Base-by-base conservation (phyloP, 116 monocot genomes). In the Trichopus zeylanicus region DNA sequence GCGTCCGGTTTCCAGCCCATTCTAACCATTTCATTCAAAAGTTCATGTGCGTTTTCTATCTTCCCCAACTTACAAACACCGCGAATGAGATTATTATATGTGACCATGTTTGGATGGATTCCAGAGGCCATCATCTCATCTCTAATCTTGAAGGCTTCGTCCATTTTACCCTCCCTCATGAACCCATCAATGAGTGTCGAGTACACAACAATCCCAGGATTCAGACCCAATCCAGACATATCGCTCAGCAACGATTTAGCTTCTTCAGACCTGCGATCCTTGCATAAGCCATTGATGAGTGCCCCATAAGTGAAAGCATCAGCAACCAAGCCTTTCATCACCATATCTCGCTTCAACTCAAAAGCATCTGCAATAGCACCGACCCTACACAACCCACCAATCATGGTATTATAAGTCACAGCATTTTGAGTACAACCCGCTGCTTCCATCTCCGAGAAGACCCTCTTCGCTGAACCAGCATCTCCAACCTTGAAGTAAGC, bases 161-260 rank as follows among this genome's bases (percentile, higher is more conserved):
- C 75, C 1, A 75, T 21, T 23, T 75, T 66, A 1, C 89, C 80
- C 64, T 74, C 78, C 60, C 69, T 76, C 73, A 83, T 77, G 32
- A 82, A 85, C 21, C 93, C 93, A 68, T 93, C 93, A 46, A 85
- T 88, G 56, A 88, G 71, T 27, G 78, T 56, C 19, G 79, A 55
- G 59, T 82, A 93, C 53, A 73, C 67, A 25, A 68, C 31, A 15
- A 72, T 59, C 60, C 63, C 68, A 53, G 78, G 85, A 18, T 55
- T 57, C 33, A 93, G 19, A 0, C 76, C 73, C 38, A 38, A 26
- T 5, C 20, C 16, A 31, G 22, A 46, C 85, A 88, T 93, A 66
- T 93, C 88, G 33, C 73, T 57, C 7, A 88, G 48, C 57, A 93
- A 39, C 25, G 51, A 15, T 32, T 35, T 73, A 51, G 82, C 93